These are phyloP conservation scores for Apiotrichum domesticum DNA, from an alignment of 1,284 basidiomycete species.

Conservation along the genomic window DNA sequence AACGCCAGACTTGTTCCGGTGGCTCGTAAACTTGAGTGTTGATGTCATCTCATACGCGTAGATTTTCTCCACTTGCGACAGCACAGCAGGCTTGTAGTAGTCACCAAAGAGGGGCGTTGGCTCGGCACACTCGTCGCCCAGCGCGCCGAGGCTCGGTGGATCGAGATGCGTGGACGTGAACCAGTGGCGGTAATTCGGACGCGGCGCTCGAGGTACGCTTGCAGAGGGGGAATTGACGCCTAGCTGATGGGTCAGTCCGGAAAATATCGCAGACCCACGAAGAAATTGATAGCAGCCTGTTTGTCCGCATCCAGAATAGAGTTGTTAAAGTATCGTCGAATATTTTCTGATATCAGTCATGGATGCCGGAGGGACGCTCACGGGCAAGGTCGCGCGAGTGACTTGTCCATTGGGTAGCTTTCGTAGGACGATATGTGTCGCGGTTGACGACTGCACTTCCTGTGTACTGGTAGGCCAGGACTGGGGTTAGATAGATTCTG, in stretches of 20 bases:
- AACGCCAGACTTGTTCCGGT: constrained; percentile 31
- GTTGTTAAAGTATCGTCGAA: constrained; percentile 93
- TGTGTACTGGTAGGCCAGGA: constrained; percentile 92
- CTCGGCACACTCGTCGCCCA: constrained; percentile 24
- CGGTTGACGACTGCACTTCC: constrained; percentile 94
- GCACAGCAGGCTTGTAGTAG: constrained; percentile 72
- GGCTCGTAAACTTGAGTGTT: constrained; percentile 23
- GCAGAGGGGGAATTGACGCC: constrained; percentile 56
- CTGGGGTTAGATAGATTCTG: constrained; percentile 47
- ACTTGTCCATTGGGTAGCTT: constrained; percentile 89
- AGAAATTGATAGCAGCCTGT: constrained; percentile 94
- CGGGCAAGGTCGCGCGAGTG: constrained; percentile 94
- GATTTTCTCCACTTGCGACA: constrained; percentile 56
- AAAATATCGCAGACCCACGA: constrained; percentile 45
- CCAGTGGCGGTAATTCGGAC: constrained; percentile 73
- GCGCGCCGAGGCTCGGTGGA: constrained; percentile 46
- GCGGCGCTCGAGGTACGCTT: background rate
- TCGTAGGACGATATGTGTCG: constrained; percentile 83
- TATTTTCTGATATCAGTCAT: constrained; percentile 56
- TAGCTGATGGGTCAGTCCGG: constrained; percentile 46
- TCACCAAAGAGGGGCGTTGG: constrained; percentile 73
- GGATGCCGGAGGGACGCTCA: constrained; percentile 5
- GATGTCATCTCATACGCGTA: constrained; percentile 43
- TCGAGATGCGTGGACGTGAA: constrained; percentile 66
- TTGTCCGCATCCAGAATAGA: constrained; percentile 94